Percentiles rank a stretch among this genome's conserved stretches.
phyloP scores from a whole-genome alignment of 768 basidiomycete genomes.

The Cystofilobasidium capitatum region DNA sequence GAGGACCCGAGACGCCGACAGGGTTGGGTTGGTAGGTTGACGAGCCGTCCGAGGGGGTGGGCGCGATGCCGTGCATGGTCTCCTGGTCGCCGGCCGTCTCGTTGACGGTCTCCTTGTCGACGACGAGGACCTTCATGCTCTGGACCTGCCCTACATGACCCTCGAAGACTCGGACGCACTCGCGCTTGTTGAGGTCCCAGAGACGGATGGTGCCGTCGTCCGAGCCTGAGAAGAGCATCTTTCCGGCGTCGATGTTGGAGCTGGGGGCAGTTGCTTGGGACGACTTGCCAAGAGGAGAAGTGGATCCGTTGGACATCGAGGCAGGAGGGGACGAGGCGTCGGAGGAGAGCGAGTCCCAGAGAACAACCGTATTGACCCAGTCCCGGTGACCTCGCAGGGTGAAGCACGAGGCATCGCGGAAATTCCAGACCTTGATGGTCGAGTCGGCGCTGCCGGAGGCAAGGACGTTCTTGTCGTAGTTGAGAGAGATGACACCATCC shows the following conservation, averaged over 20 bases:
- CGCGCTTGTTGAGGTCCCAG: slow-evolving; percentile 76
- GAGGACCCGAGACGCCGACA: slow-evolving; percentile 30
- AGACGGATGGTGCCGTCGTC: slow-evolving; percentile 88
- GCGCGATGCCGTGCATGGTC: slow-evolving; percentile 32
- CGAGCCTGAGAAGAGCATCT: slow-evolving; percentile 94
- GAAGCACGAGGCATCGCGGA: slow-evolving; percentile 81
- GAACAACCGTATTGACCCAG: slow-evolving; percentile 89
- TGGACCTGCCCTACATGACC: slow-evolving; percentile 96
- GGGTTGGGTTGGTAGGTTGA: slow-evolving; percentile 24
- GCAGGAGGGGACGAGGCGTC: slow-evolving; percentile 26
- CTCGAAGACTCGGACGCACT: slow-evolving; percentile 70
- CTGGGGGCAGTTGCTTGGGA: neutral
- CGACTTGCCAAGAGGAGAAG: slow-evolving; percentile 1
- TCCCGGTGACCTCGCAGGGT: slow-evolving; percentile 84
- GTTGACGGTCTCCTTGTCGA: slow-evolving; percentile 43
- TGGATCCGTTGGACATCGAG: slow-evolving; percentile 32
- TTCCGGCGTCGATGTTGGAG: slow-evolving; percentile 44
- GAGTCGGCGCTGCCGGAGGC: slow-evolving; percentile 87
- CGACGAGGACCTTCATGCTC: slow-evolving; percentile 66
- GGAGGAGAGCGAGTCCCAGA: slow-evolving; percentile 58
- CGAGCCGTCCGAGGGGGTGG: neutral
- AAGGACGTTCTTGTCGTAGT: slow-evolving; percentile 82
- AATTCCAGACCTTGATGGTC: slow-evolving; percentile 75
- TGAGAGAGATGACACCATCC: slow-evolving; percentile 79
- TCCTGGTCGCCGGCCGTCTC: slow-evolving; percentile 36